Evolutionary conservation across 176 grass and related monocot genomes (phyloP), one percentile per base, ranked within the genome.

Genomic region (Alopecurus myosuroides): DNA sequence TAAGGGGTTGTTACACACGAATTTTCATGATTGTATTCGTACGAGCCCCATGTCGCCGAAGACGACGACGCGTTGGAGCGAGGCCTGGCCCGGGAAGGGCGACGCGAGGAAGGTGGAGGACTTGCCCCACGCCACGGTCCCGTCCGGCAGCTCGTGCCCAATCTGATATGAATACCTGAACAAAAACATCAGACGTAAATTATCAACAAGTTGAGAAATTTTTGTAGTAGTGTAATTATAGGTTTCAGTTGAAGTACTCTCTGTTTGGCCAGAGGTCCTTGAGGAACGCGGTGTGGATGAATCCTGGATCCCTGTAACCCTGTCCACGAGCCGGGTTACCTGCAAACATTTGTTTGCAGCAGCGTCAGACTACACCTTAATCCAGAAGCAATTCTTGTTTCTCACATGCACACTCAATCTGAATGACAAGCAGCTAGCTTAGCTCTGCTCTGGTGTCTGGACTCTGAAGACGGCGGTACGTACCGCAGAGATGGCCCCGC

Each of bases 201-300:
- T 14, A 41, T 14, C 13, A 22, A 25, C 7, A 55, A 63, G 18
- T 62, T 62, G 26, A 62, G 58, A 62, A 30, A 1, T 30, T n/a
- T n/a, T n/a, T n/a, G n/a, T n/a, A n/a, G 25, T 2, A 26, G 7
- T 34, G 3, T 17, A 7, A 31, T 17, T 3, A 31, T 13, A 20
- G n/a, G n/a, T n/a, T n/a, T n/a, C n/a, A n/a, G n/a, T n/a, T n/a
- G n/a, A n/a, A n/a, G n/a, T n/a, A 97, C 92, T 90, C 78, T 64
- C 87, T 81, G 86, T 97, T 94, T 48, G 95, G 95, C 92, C 95
- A 97, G 9, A 97, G 25, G 23, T 97, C 88, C 84, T 92, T 91
- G 42, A 97, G 76, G 77, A 94, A 91, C 36, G 90, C 93, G 31
- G 90, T 97, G 81, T 97, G 94, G 81, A 97, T 88, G 77, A 92